Conservation (phyloP, 768 basidiomycete species). For the Lactarius hengduanensis region DNA sequence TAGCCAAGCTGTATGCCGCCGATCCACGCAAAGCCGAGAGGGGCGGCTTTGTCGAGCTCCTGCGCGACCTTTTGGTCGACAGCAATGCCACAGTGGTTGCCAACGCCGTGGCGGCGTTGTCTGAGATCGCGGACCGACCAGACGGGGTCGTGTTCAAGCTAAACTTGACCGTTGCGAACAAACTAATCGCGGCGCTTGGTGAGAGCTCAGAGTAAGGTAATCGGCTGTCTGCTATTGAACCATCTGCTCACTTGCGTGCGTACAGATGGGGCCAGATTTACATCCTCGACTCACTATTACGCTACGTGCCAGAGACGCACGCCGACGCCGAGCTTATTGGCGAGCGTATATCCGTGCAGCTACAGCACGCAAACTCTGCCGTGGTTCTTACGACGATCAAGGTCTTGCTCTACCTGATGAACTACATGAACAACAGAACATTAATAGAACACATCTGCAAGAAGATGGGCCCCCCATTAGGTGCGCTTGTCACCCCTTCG, state of each 20-base stretch:
- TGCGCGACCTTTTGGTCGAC: conserved; percentile 91
- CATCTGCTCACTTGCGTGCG: conserved; percentile 19
- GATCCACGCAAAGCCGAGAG: conserved; percentile 86
- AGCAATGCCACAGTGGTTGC: conserved; percentile 95
- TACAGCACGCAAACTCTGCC: conserved; percentile 98
- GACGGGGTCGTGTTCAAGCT: conserved; percentile 92
- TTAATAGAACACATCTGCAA: conserved; percentile 89
- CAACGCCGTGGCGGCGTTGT: conserved; percentile 93
- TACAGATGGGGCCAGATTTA: conserved; percentile 98
- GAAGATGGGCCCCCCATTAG: conserved; percentile 97
- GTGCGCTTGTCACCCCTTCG: conserved; percentile 41
- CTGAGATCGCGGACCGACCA: conserved; percentile 95
- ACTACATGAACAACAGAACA: conserved; percentile 92
- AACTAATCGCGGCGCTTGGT: conserved; percentile 83
- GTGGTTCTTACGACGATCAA: conserved; percentile 99
- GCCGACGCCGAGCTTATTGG: conserved; percentile 91
- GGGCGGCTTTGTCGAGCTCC: conserved; percentile 85
- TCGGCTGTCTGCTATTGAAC: not conserved
- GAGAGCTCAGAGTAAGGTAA: conserved; percentile 94
- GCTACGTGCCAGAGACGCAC: conserved; percentile 88
- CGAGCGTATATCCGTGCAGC: conserved; percentile 90
- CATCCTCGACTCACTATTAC: conserved; percentile 89
- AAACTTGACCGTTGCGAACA: conserved; percentile 83
- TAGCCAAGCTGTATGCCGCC: conserved; percentile 90
- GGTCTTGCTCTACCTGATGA: conserved; percentile 94